phyloP scores from a whole-genome alignment of 345 rosid species.

The Raphanus sativus region DNA sequence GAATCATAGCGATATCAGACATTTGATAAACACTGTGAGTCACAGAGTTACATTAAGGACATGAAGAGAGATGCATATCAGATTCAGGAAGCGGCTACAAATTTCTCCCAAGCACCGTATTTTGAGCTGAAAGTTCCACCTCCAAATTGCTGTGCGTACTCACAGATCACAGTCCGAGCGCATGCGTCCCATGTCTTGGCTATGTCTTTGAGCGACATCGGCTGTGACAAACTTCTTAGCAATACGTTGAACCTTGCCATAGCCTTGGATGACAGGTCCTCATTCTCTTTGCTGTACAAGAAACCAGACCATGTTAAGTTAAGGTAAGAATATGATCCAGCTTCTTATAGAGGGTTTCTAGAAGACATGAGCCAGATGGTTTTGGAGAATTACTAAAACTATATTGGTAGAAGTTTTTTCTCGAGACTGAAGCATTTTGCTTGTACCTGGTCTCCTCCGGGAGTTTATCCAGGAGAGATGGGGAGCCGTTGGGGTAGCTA shows the following conservation, averaged over 20 bases:
- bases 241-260: conserved; percentile 64
- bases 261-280: conserved; percentile 67
- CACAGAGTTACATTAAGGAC: conserved; percentile 10
- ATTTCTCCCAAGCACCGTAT: conserved; percentile 82
- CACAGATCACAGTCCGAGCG: conserved; percentile 59
- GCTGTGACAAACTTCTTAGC: conserved; percentile 66
- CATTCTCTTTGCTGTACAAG: conserved; percentile 60
- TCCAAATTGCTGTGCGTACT: conserved; percentile 65
- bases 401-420: neutral
- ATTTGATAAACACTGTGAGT: neutral
- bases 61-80: conserved; percentile 1
- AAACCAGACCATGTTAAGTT: conserved; percentile 17
- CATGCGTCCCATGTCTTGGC: conserved; percentile 82
- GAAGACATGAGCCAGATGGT: neutral
- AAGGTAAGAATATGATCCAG: conserved; percentile 13
- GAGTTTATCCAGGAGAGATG: conserved; percentile 70
- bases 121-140: conserved; percentile 84
- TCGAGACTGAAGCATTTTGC: conserved; percentile 1
- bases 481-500: conserved; percentile 78
- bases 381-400: neutral
- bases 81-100: conserved; percentile 41
- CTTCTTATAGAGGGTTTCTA: conserved; percentile 5
- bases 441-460: conserved; percentile 72
- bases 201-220: conserved; percentile 71
- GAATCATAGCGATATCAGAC: neutral